Percentiles rank a stretch among this genome's conserved stretches.
These are phyloP conservation scores for Kwoniella newhampshirensis DNA, from an alignment of 768 basidiomycete species.

Conservation along the genomic window DNA sequence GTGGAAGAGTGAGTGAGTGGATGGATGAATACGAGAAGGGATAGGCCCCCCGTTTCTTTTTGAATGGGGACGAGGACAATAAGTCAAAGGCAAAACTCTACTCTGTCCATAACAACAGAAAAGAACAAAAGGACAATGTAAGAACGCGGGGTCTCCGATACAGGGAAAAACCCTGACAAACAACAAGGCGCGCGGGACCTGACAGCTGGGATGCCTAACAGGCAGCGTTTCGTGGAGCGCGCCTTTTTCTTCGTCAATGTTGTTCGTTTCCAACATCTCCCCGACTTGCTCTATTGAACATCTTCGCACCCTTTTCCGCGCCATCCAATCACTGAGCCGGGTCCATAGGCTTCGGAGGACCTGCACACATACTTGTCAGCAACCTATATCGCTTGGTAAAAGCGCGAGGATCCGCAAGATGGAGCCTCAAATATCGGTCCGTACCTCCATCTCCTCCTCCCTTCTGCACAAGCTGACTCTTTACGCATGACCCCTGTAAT, in stretches of 20 bases:
- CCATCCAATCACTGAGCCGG: background rate
- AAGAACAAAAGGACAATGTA: no score
- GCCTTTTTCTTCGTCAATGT: slow-evolving; percentile 5
- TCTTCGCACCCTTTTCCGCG: background rate
- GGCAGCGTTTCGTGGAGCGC: background rate
- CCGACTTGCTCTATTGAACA: background rate
- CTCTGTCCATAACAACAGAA: no score
- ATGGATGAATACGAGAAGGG: no score
- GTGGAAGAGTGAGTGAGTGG: no score
- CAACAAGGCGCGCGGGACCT: no score
- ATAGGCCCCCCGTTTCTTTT: no score
- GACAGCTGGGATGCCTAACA: no score
- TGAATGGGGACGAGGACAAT: no score
- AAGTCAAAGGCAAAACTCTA: no score
- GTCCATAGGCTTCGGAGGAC: background rate
- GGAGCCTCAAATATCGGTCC: slow-evolving; percentile 16
- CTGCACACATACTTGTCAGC: background rate
- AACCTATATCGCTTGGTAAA: background rate
- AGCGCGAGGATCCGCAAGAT: slow-evolving; percentile 6
- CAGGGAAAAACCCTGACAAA: no score
- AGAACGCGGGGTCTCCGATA: no score
- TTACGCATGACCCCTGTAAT: background rate
- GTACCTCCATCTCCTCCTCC: slow-evolving; percentile 5
- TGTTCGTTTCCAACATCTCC: slow-evolving; percentile 11
- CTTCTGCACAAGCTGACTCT: background rate